These are phyloP conservation scores for Phialophora verrucosa DNA, from an alignment of 2,329 filamentous ascomycete genomes.

Conservation along the genomic window DNA sequence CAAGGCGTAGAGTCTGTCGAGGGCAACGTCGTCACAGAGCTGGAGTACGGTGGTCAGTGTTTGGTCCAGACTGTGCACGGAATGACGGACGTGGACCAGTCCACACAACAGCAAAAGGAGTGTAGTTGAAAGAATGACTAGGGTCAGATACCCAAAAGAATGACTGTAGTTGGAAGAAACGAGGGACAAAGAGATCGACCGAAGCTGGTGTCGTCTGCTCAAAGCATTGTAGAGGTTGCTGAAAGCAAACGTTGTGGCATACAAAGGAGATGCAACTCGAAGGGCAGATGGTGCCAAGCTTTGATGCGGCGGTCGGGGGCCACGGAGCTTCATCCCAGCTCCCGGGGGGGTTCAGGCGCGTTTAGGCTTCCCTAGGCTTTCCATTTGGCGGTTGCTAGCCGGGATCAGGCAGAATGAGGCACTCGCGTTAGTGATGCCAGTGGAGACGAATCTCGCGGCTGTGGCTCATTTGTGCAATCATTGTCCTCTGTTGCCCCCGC, in stretches of 20 bases:
- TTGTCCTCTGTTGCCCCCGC: not conserved
- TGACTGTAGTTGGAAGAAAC: slow-evolving; percentile 33
- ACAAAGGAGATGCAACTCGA: slow-evolving; percentile 15
- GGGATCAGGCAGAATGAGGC: not conserved
- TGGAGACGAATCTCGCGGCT: slow-evolving; percentile 17
- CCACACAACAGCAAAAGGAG: slow-evolving; percentile 27
- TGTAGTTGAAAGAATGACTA: slow-evolving; percentile 37
- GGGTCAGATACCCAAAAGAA: slow-evolving; percentile 36
- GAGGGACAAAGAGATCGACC: slow-evolving; percentile 31
- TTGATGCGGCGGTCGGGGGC: slow-evolving; percentile 1
- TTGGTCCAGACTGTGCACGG: slow-evolving; percentile 27
- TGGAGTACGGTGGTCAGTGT: slow-evolving; percentile 23
- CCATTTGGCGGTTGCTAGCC: slow-evolving; percentile 12
- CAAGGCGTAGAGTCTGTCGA: slow-evolving; percentile 2
- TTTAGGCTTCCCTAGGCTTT: slow-evolving; percentile 11
- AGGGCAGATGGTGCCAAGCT: slow-evolving; percentile 15
- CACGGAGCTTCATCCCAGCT: slow-evolving; percentile 12
- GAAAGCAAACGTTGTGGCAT: slow-evolving; percentile 14
- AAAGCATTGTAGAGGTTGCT: slow-evolving; percentile 19
- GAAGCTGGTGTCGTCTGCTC: slow-evolving; percentile 15
- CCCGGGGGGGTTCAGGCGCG: slow-evolving; percentile 3
- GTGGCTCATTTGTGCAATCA: slow-evolving; percentile 6
- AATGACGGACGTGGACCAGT: slow-evolving; percentile 31
- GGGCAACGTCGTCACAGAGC: not conserved
- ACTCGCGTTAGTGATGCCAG: not conserved